phyloP scores from a whole-genome alignment of 2,329 filamentous ascomycete genomes.

The Colletotrichum simmondsii region DNA sequence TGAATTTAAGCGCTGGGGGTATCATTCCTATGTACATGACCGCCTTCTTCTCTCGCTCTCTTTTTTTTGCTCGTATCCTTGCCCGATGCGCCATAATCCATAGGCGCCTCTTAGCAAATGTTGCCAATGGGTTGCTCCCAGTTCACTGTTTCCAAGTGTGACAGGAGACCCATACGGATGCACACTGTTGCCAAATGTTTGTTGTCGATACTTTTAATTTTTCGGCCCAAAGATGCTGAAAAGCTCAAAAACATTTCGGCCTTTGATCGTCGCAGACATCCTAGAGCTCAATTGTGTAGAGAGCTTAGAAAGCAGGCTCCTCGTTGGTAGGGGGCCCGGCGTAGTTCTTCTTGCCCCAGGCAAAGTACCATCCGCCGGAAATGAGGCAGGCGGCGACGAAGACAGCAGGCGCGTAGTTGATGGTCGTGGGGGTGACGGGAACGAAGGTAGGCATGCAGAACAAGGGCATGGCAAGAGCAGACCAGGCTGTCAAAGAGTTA shows the following conservation, averaged over 20 bases:
- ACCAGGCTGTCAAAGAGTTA: constrained; percentile 66
- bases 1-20: constrained; percentile 32
- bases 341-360: constrained; percentile 78
- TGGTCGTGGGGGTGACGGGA: constrained; percentile 66
- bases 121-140: background rate
- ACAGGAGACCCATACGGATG: background rate
- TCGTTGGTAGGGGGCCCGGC: constrained; percentile 66
- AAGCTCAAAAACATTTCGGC: background rate
- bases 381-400: constrained; percentile 73
- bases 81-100: constrained; percentile 12
- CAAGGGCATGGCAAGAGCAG: constrained; percentile 73
- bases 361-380: constrained; percentile 74
- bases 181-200: background rate
- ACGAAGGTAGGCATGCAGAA: constrained; percentile 78
- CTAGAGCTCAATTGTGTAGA: background rate
- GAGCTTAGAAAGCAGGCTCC: constrained; percentile 37
- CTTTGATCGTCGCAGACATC: background rate
- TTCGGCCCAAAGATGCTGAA: background rate
- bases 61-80: background rate
- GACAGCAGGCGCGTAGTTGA: constrained; percentile 83
- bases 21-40: constrained; percentile 32
- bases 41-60: constrained; percentile 1
- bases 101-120: constrained; percentile 19
- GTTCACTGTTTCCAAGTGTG: constrained; percentile 21
- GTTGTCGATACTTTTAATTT: background rate